These are phyloP conservation scores for Pythium aquatile DNA, from an alignment of 352 stramenopile species.

Conservation along the genomic window DNA sequence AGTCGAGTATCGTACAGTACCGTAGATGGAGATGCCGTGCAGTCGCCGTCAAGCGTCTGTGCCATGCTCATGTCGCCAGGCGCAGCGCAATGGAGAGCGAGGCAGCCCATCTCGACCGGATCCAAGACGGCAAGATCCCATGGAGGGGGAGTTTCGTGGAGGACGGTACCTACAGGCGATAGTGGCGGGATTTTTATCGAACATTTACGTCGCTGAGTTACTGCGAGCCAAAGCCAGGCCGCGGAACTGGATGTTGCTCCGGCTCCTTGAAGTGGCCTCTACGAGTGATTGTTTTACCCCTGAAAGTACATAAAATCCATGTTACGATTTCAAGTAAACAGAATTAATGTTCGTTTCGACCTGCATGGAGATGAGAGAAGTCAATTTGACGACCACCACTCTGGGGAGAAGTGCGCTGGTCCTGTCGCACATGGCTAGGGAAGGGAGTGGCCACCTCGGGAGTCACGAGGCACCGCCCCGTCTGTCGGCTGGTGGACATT, in stretches of 20 bases:
- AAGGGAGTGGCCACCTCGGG: not conserved
- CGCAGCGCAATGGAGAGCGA: not conserved
- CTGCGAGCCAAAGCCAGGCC: conserved; percentile 11
- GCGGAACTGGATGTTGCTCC: conserved; percentile 18
- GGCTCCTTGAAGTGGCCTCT: conserved; percentile 16
- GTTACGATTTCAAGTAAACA: too few species aligned
- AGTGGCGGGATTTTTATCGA: conserved; percentile 8
- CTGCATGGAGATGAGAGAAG: not conserved
- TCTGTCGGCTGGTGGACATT: conserved; percentile 9
- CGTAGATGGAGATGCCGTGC: not conserved
- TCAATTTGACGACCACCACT: conserved; percentile 8
- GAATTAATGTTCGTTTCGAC: too few species aligned
- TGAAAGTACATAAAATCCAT: not conserved
- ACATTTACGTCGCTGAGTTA: conserved; percentile 4
- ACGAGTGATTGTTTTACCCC: conserved; percentile 7
- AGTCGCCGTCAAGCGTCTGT: not conserved
- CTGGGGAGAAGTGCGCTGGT: not conserved
- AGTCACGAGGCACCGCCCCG: not conserved
- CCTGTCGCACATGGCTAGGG: conserved; percentile 8
- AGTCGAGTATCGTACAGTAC: not conserved
- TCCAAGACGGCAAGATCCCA: not conserved
- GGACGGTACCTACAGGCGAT: not conserved
- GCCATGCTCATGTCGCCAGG: not conserved
- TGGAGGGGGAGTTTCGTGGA: not conserved
- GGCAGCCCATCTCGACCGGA: not conserved